These are phyloP conservation scores for Tilletia setariae DNA, from an alignment of 1,284 basidiomycete genomes.

Conservation along the genomic window DNA sequence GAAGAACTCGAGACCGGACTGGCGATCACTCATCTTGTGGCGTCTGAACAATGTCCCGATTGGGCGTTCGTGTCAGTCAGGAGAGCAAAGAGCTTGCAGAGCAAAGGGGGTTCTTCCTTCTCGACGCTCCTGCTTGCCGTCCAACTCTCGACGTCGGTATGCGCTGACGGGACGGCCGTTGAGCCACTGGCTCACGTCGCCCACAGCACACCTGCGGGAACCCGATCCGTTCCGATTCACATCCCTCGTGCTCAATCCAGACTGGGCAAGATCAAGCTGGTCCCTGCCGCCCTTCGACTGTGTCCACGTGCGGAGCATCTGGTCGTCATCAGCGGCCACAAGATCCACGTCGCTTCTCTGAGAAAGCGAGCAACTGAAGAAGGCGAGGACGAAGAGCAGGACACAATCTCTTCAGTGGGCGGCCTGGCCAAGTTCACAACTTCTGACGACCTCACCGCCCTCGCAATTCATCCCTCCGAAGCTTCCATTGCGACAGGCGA, in stretches of 20 bases:
- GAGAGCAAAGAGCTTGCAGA: conserved; percentile 51
- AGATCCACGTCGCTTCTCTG: conserved; percentile 13
- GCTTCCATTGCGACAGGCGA: conserved; percentile 95
- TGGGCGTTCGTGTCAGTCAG: conserved; percentile 67
- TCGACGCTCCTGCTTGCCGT: conserved; percentile 39
- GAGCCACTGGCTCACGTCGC: background rate
- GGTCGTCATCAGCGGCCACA: background rate
- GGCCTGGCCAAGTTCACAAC: conserved; percentile 19
- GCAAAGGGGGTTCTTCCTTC: conserved; percentile 15
- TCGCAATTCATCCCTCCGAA: conserved; percentile 82
- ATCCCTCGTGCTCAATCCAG: conserved; percentile 57
- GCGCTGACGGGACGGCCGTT: conserved; percentile 20
- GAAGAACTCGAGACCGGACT: conserved; percentile 55
- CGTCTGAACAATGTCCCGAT: conserved; percentile 67
- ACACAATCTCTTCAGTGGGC: background rate
- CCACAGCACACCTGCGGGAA: background rate
- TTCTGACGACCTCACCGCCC: conserved; percentile 66
- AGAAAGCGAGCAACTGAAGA: background rate
- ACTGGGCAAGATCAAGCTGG: conserved; percentile 72
- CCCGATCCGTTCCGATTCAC: conserved; percentile 14
- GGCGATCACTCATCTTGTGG: conserved; percentile 71
- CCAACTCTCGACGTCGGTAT: conserved; percentile 22
- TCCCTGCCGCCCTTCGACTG: conserved; percentile 55
- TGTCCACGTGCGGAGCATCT: conserved; percentile 2
- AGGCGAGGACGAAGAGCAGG: background rate